These are phyloP conservation scores for Suhomyces terraborum DNA, from an alignment of 1,139 yeast genomes.

Conservation along the genomic window DNA sequence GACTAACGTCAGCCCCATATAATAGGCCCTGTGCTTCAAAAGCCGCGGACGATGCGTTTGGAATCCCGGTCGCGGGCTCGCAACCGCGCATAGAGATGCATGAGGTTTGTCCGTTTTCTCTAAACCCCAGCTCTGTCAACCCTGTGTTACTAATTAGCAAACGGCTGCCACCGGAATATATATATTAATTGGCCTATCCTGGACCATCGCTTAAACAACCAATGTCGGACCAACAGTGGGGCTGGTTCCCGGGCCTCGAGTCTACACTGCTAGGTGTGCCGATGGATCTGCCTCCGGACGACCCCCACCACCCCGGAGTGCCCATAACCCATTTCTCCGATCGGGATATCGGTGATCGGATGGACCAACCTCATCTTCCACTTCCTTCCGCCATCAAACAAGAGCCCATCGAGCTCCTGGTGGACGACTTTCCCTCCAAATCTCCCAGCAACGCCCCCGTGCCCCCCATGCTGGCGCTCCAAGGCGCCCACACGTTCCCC, in stretches of 20 bases:
- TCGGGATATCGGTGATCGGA: not conserved
- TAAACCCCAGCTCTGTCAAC: constrained; percentile 3
- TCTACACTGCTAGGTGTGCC: not conserved
- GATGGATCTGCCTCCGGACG: not conserved
- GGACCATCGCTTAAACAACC: not conserved
- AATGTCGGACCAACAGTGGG: constrained; percentile 6
- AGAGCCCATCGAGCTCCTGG: not conserved
- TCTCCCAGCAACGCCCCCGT: not conserved
- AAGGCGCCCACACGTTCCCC: not conserved
- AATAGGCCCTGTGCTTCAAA: not conserved
- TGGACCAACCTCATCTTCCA: not conserved
- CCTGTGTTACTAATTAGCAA: constrained; percentile 1
- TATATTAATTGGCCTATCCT: not conserved
- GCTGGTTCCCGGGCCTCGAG: constrained; percentile 2
- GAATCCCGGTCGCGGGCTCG: not conserved
- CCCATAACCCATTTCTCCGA: not conserved
- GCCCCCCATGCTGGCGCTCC: not conserved
- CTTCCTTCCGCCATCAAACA: not conserved
- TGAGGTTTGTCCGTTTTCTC: not conserved
- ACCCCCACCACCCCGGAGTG: not conserved
- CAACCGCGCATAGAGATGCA: not conserved
- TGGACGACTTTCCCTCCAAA: not conserved
- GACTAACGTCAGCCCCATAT: not conserved
- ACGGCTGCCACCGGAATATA: constrained; percentile 1
- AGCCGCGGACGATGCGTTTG: not conserved